Conservation (phyloP, 192 early-diverging fungal species). For the Coemansia sp. region DNA sequence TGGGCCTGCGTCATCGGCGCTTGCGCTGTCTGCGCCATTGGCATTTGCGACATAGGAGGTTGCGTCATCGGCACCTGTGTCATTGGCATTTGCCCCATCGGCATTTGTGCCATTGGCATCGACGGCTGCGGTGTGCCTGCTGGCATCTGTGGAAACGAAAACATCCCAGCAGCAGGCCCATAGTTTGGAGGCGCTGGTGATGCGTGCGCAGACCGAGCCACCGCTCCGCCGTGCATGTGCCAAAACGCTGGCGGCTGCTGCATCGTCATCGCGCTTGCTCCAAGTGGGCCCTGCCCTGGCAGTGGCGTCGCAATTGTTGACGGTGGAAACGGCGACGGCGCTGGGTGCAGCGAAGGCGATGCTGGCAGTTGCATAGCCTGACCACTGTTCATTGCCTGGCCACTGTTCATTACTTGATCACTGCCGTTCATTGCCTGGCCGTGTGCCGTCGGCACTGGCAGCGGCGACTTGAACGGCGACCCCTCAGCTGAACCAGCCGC, state of each 20-base stretch:
- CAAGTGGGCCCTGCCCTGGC: slow-evolving; percentile 23
- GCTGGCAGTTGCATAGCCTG: slow-evolving; percentile 17
- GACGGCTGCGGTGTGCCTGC: slow-evolving; percentile 13
- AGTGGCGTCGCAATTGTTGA: slow-evolving; percentile 51
- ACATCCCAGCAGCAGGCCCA: slow-evolving; percentile 29
- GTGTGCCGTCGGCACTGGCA: slow-evolving; percentile 26
- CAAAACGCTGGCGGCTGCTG: slow-evolving; percentile 28
- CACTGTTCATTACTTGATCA: not conserved
- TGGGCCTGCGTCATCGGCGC: not conserved
- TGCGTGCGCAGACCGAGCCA: slow-evolving; percentile 28
- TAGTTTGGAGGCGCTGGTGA: slow-evolving; percentile 37
- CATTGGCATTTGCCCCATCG: slow-evolving; percentile 5
- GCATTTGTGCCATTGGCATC: slow-evolving; percentile 6
- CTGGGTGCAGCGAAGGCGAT: slow-evolving; percentile 43
- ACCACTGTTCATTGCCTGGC: not conserved
- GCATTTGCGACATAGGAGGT: not conserved
- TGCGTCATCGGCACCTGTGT: not conserved
- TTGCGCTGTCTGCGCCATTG: not conserved
- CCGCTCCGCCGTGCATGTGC: slow-evolving; percentile 21
- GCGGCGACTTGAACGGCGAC: slow-evolving; percentile 33
- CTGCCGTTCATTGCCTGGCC: not conserved
- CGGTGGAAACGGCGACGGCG: slow-evolving; percentile 44
- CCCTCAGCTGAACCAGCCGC: not conserved
- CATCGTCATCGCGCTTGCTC: slow-evolving; percentile 7
- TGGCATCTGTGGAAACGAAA: slow-evolving; percentile 35